phyloP scores from a whole-genome alignment of 148 eudicot species.

The Rhododendron simsii region DNA sequence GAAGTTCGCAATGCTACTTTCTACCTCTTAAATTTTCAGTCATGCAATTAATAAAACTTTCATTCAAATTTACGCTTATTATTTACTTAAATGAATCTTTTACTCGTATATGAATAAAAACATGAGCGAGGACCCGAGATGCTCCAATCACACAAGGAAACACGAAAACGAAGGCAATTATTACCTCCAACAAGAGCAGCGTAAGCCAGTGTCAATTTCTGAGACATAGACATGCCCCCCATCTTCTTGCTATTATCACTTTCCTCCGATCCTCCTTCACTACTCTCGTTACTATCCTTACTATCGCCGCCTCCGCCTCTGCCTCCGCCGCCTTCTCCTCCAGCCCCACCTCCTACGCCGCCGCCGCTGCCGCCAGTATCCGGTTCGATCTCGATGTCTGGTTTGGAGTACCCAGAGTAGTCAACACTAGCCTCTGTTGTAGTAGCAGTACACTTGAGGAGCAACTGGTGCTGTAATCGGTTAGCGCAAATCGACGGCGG shows the following conservation, averaged over 20 bases:
- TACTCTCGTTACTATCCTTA: constrained; percentile 20
- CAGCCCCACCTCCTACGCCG: constrained; percentile 31
- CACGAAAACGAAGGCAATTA: background rate
- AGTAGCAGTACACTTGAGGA: background rate
- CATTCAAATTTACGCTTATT: background rate
- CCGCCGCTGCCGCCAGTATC: constrained; percentile 52
- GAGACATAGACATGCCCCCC: constrained; percentile 75
- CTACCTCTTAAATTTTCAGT: background rate
- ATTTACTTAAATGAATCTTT: background rate
- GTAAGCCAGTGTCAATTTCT: constrained; percentile 77
- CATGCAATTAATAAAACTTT: background rate
- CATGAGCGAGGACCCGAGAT: background rate
- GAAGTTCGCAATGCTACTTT: background rate
- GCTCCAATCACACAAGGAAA: background rate
- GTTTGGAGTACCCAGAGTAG: background rate
- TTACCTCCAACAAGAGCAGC: constrained; percentile 69
- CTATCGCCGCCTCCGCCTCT: constrained; percentile 33
- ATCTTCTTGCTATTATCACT: constrained; percentile 29
- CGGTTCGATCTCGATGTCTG: constrained; percentile 9
- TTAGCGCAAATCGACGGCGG: background rate
- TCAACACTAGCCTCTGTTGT: background rate
- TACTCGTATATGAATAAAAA: background rate
- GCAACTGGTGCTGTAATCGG: background rate
- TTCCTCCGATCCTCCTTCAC: constrained; percentile 35
- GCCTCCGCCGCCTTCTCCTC: constrained; percentile 31